These are phyloP conservation scores for Bondarzewia mesenterica DNA, from an alignment of 1,284 basidiomycete genomes.

Conservation along the genomic window DNA sequence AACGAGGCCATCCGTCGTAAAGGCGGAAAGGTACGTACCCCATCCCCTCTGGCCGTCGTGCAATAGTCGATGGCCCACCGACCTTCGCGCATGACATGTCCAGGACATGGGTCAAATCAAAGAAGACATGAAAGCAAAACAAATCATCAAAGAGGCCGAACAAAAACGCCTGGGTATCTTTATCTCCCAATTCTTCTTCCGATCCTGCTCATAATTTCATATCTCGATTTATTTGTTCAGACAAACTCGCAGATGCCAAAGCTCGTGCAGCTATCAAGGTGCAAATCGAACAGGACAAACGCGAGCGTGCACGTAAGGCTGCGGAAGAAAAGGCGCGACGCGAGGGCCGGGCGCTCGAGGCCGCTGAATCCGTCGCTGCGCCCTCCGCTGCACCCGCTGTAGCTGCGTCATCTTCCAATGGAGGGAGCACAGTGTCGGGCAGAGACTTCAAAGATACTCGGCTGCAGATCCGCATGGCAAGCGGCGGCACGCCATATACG, in stretches of 20 bases:
- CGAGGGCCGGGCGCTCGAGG: conserved; percentile 50
- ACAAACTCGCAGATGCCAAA: conserved; percentile 80
- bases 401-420: conserved; percentile 16
- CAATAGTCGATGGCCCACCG: conserved; percentile 1
- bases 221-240: conserved; percentile 30
- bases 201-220: neutral
- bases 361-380: conserved; percentile 19
- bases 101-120: conserved; percentile 68
- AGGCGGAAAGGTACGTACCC: conserved; percentile 59
- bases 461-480: conserved; percentile 76
- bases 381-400: conserved; percentile 27
- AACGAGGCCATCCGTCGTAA: conserved; percentile 82
- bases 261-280: conserved; percentile 81
- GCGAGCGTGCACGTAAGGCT: conserved; percentile 77
- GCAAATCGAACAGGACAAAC: conserved; percentile 92
- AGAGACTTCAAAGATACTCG: conserved; percentile 79
- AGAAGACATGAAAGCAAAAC: conserved; percentile 75
- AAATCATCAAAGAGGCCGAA: conserved; percentile 74
- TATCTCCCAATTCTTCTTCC: neutral
- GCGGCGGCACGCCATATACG: conserved; percentile 72
- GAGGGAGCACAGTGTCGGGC: conserved; percentile 31
- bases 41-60: too few species aligned
- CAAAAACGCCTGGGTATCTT: conserved; percentile 64
- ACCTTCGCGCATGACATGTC: neutral
- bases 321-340: conserved; percentile 85